Evolutionary conservation across 116 monocot genomes (phyloP), one percentile per base, ranked within the genome.

Genomic region (Zostera marina): DNA sequence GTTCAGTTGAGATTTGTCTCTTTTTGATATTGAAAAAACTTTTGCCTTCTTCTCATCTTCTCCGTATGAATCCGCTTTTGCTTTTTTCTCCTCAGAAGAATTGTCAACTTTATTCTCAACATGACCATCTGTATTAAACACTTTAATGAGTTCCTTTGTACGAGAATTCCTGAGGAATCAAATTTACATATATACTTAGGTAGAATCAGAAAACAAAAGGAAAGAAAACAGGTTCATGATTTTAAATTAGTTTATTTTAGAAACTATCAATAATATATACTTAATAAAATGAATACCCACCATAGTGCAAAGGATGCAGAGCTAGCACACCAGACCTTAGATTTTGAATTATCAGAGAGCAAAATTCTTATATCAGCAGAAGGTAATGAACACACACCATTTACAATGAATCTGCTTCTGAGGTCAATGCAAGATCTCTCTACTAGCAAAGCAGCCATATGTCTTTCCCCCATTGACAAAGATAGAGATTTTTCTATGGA

Each of bases 371-470:
- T 55, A 68, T 91, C 98, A 17, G 71, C 53, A 62, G 81, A 61
- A 45, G 98, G 86, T 54, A 91, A 73, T 42, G 74, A 61, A 65
- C 85, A 90, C 19, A 75, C 72, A 41, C 87, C 91, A 61, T 69
- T 73, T 8, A 86, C 81, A 10, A 83, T 80, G 58, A 77, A 80
- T 44, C 79, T 72, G 61, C 58, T 77, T 59, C 83, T 78, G 56
- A 98, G 86, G 59, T 98, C 98, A 53, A 91, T 44, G 49, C 59
- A 86, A 57, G 86, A 83, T 65, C 83, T 87, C 67, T 98, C 98
- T 57, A 91, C 77, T 46, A 81, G 44, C 39, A 91, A 68, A 47
- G 83, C 70, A 56, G 86, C 81, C 79, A 87, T 79, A 58, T 91
- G 87, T 26, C 75, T 81, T 77, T 90, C 90, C 70, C 81, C 98